Base-by-base conservation (phyloP, 2,329 filamentous ascomycete species). In the Aspergillus quadrilineatus region DNA sequence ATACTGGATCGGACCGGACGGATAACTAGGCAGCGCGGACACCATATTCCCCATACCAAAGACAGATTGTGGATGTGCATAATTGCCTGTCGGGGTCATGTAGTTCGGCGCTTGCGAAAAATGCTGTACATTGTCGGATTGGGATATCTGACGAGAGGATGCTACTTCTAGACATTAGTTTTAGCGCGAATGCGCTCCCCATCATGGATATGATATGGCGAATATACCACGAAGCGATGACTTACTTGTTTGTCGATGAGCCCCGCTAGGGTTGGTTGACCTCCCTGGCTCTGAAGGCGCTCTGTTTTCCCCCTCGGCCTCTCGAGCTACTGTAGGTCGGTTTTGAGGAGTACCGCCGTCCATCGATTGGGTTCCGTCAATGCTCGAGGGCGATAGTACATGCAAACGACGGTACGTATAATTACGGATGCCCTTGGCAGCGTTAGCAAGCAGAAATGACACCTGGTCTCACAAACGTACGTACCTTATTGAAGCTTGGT, bases 1-100 rank as follows among this genome's bases (percentile, higher is more conserved):
- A 39, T 63, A 71, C 14, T 60, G 55, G 8, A 64, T 60, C 17
- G 64, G 53, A n/a, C 64, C 65, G 14, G 63, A 56, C 29, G 62
- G 67, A 39, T 65, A 67, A 28, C 48, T 50, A 8, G 71, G 70
- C 6, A 73, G 55, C 22, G 65, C 52, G 43, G 71, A 68, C 36
- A 53, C 55, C 65, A 72, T 69, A 46, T 66, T 64, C 28, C 58
- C 57, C 70, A 73, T 72, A 36, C 63, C 66, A 43, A 70, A 55
- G 14, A 62, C 42, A 28, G 68, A 62, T n/a, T 60, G 53, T 7
- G 49, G 50, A 14, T 55, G 42, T 53, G 63, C 66, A 60, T 68
- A 68, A 32, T 49, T 53, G 53, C 46, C 58, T 28, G 53, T 53
- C 17, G 61, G 52, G 34, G 57, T 57, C 39, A 63, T 53, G 36